Evolutionary conservation across 441 rosid genomes (phyloP).

Genomic region (Adansonia grandidieri): DNA sequence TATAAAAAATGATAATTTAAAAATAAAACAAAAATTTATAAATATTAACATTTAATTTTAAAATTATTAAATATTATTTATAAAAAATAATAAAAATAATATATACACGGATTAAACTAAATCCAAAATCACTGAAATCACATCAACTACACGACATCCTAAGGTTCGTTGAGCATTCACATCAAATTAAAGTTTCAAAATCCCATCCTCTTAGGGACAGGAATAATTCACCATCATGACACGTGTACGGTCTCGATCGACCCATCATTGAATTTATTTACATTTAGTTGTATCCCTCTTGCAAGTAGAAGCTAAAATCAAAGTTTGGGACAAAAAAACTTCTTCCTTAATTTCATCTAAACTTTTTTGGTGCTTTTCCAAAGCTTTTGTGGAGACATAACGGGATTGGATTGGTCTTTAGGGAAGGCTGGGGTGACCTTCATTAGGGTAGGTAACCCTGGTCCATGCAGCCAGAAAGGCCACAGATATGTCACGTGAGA

Average conservation of each 20-base stretch:
- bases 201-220: background rate
- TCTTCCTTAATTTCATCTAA: background rate
- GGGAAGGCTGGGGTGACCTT: background rate
- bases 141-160: constrained; percentile 25
- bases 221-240: background rate
- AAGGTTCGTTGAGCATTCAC: constrained; percentile 35
- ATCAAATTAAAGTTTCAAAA: constrained; percentile 28
- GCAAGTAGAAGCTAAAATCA: background rate
- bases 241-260: background rate
- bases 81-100: background rate
- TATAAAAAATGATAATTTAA: background rate
- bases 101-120: background rate
- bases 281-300: background rate
- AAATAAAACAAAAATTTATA: background rate
- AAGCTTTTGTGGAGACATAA: background rate
- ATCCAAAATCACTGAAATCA: background rate
- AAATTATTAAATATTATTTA: background rate
- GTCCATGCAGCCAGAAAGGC: constrained; percentile 17
- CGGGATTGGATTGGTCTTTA: background rate
- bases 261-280: background rate
- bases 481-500: constrained; percentile 31
- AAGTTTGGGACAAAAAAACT: background rate
- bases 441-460: constrained; percentile 6
- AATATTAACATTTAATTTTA: background rate
- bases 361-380: background rate